Conservation (phyloP, 1,284 basidiomycete species). For the Cutaneotrichosporon sp. region DNA sequence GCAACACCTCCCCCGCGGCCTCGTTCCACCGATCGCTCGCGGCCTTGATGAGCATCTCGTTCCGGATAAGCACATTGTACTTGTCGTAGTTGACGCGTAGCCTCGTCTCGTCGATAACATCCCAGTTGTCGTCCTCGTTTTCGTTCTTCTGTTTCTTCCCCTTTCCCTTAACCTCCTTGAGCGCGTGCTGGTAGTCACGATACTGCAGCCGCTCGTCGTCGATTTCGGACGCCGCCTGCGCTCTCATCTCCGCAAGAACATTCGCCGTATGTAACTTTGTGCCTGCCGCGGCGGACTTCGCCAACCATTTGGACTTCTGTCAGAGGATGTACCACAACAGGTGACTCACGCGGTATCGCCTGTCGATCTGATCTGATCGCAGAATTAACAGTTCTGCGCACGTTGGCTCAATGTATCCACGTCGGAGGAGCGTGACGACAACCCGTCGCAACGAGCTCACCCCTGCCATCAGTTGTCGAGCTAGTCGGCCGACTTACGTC, state of each 20-base stretch:
- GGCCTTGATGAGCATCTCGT: constrained; percentile 70
- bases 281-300: constrained; percentile 21
- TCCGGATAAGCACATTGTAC: constrained; percentile 82
- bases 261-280: constrained; percentile 46
- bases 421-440: constrained; percentile 20
- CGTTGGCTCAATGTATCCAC: constrained; percentile 30
- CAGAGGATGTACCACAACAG: neutral
- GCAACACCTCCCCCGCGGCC: constrained; percentile 64
- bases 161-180: constrained; percentile 19
- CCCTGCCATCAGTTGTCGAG: neutral
- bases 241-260: constrained; percentile 34
- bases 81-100: constrained; percentile 71
- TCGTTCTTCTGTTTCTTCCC: constrained; percentile 7
- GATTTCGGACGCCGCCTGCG: constrained; percentile 4
- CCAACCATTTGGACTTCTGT: constrained; percentile 22
- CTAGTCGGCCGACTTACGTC: constrained; percentile 1
- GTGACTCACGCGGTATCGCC: constrained; percentile 27
- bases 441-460: constrained; percentile 2
- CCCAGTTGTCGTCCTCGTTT: constrained; percentile 16
- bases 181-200: constrained; percentile 27
- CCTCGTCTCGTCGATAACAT: constrained; percentile 20
- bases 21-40: constrained; percentile 73
- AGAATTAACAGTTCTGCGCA: constrained; percentile 29
- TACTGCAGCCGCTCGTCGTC: constrained; percentile 33
- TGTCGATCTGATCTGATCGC: constrained; percentile 27